phyloP scores from a whole-genome alignment of 2,329 filamentous ascomycete genomes.

The Lecanoromycetidae sp. region DNA sequence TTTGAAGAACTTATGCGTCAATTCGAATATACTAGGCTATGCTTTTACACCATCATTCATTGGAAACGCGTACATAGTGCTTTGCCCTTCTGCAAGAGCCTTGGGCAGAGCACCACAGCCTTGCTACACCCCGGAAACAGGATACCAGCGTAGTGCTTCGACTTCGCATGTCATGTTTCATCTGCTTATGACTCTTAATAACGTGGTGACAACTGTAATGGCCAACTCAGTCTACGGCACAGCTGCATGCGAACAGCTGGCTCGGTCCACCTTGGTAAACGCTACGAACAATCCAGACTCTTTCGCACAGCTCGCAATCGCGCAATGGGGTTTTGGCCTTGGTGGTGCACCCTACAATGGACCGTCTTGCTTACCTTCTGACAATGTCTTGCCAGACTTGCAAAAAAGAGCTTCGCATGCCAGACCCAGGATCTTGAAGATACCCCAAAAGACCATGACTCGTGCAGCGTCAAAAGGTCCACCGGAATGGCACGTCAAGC shows the following conservation, averaged over 20 bases:
- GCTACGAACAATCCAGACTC: constrained; percentile 4
- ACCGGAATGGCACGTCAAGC: too few species aligned
- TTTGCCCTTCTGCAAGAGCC: constrained; percentile 1
- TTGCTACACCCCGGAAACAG: background rate
- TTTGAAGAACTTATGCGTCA: background rate
- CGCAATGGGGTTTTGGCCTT: constrained; percentile 9
- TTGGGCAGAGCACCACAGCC: constrained; percentile 1
- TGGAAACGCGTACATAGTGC: constrained; percentile 2
- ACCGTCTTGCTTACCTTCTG: background rate
- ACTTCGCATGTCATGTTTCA: constrained; percentile 6
- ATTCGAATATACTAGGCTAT: constrained; percentile 5
- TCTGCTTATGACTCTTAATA: constrained; percentile 5
- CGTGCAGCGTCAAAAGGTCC: too few species aligned
- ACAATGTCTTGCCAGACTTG: background rate
- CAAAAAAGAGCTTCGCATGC: background rate
- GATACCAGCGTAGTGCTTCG: background rate
- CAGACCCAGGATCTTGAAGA: background rate
- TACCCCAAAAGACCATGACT: too few species aligned
- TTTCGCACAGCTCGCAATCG: constrained; percentile 10
- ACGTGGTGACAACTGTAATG: background rate
- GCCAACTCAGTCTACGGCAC: background rate
- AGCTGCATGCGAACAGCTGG: background rate
- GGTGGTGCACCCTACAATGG: constrained; percentile 4
- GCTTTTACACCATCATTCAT: constrained; percentile 5
- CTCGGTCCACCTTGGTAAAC: background rate